Evolutionary conservation across 768 basidiomycete species (phyloP), one percentile per base, ranked within the genome.

Genomic region (Agrocybe pediades): DNA sequence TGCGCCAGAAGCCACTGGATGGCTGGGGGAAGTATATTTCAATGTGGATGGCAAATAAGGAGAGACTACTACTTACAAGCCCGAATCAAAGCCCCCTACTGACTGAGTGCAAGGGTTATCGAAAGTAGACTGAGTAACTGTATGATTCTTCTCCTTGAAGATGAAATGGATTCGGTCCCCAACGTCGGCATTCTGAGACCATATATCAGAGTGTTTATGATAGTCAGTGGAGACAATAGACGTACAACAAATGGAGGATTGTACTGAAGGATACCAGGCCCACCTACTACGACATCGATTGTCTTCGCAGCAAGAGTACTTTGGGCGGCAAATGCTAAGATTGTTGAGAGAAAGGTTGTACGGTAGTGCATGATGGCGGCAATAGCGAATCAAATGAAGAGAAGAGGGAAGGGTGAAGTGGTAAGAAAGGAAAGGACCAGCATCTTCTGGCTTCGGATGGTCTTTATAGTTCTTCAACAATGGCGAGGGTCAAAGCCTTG

Each of bases 81-180:
- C 80, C 40, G 82, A 74, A 62, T 86, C 82, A 58, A 87, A 84
- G 11, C 83, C 85, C 50, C 63, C 70, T 0, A 62, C 47, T 9
- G 68, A 45, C 6, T 67, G 68, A 0, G 62, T 42, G 57, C 85
- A 87, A 3, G 85, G 85, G 9, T 59, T 66, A 0, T 63, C 68
- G n/a, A 86, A 72, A 1, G 79, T 68, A 5, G 82, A 84, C 55
- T 84, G 84, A 1, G 83, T 84, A 17, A 73, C 81, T 6, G 82
- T 84, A 51, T 81, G 84, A 62, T 85, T 86, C 61, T 81, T 78
- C 65, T 80, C 78, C 58, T 72, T 58, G 71, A 86, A 85, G 21
- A 60, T 71, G 62, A 86, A 86, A 36, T 64, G 46, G 24, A 85
- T 69, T 5, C 62, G 62, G 56, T 86, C 83, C 23, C 81, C 82